These are phyloP conservation scores for Fusarium sp. DNA, from an alignment of 2,329 filamentous ascomycete species.

Conservation along the genomic window DNA sequence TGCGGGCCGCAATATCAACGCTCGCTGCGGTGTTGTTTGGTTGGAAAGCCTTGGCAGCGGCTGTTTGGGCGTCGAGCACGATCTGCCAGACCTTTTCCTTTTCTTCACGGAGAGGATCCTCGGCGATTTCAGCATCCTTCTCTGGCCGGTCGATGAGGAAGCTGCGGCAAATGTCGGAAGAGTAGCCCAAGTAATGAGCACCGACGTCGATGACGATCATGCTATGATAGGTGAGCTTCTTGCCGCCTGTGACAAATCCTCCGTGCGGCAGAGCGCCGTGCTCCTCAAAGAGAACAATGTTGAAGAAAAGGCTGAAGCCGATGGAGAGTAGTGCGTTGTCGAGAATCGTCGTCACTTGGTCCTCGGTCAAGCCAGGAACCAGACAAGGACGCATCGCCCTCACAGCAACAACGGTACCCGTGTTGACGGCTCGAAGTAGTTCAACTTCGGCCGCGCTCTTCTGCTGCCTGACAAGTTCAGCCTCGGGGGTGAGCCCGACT, in stretches of 20 bases:
- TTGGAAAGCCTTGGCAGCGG: conserved; percentile 59
- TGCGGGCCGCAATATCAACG: conserved; percentile 67
- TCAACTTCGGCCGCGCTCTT: conserved; percentile 65
- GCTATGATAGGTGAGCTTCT: conserved; percentile 60
- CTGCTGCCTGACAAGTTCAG: conserved; percentile 65
- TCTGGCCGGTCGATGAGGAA: conserved; percentile 59
- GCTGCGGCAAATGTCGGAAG: conserved; percentile 68
- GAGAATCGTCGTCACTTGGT: conserved; percentile 63
- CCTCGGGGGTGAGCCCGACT: conserved; percentile 60
- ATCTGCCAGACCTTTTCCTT: conserved; percentile 66
- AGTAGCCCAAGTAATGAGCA: conserved; percentile 67
- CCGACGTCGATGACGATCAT: conserved; percentile 70
- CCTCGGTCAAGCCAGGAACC: conserved; percentile 64
- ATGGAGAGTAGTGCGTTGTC: conserved; percentile 62
- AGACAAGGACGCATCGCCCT: conserved; percentile 64
- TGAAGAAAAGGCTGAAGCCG: conserved; percentile 66
- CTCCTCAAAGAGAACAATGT: conserved; percentile 69
- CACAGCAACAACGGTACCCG: conserved; percentile 67
- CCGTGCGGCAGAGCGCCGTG: conserved; percentile 63
- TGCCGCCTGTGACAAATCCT: conserved; percentile 59
- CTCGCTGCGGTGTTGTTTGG: conserved; percentile 63
- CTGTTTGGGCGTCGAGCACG: conserved; percentile 68
- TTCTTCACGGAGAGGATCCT: conserved; percentile 50
- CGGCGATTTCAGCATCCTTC: not conserved
- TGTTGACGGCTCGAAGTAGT: conserved; percentile 67